These are phyloP conservation scores for Diospyros kaki DNA, from an alignment of 148 eudicot species.

Conservation along the genomic window DNA sequence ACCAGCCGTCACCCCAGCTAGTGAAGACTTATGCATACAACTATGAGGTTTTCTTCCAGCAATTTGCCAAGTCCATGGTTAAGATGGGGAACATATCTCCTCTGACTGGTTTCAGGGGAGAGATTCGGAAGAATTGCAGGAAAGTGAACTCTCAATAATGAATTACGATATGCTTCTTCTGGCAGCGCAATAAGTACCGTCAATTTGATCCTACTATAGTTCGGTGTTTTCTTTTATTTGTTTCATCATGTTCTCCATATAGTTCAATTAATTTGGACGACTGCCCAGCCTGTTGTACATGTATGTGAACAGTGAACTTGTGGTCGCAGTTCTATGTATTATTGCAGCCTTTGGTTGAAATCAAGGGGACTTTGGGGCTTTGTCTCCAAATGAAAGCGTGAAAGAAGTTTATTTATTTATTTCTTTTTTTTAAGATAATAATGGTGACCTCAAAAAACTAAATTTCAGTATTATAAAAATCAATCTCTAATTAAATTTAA, in stretches of 20 bases:
- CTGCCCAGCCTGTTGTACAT: no score
- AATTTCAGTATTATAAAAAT: no score
- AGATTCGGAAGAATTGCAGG: slow-evolving; percentile 75
- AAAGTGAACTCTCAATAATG: slow-evolving; percentile 36
- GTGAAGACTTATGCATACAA: slow-evolving; percentile 66
- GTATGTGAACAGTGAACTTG: no score
- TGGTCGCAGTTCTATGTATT: no score
- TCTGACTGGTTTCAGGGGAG: slow-evolving; percentile 57
- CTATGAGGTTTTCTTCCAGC: slow-evolving; percentile 54
- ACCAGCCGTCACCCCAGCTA: slow-evolving; percentile 31
- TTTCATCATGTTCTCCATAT: not conserved
- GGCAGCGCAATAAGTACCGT: not conserved
- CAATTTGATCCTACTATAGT: not conserved
- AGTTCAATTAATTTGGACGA: no score
- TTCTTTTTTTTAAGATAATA: no score
- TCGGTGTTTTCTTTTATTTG: not conserved
- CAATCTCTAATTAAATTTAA: no score
- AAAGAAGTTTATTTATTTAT: no score
- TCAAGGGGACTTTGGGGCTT: no score
- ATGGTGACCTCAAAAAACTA: no score
- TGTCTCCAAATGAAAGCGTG: no score
- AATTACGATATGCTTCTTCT: not conserved
- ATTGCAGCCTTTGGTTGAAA: no score
- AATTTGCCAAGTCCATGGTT: slow-evolving; percentile 71
- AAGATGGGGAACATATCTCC: slow-evolving; percentile 82